Evolutionary conservation across 1,139 yeast species (phyloP).

Genomic region (Yamadazyma atmosphaerica): DNA sequence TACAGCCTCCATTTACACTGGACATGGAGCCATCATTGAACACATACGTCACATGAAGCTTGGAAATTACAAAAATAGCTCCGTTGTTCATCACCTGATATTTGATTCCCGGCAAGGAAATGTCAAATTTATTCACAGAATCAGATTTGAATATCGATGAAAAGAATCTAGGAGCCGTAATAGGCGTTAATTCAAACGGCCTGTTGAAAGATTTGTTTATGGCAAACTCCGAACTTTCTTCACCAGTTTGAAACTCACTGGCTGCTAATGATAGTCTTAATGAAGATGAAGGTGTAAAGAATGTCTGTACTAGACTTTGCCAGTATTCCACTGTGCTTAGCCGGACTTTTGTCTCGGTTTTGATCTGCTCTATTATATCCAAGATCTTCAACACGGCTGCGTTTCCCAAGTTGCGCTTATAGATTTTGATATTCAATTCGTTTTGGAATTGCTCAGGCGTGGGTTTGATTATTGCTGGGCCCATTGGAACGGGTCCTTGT

Average conservation of each 20-base stretch:
- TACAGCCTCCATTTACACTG: conserved; percentile 57
- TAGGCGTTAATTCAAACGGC: conserved; percentile 63
- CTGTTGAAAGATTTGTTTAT: conserved; percentile 22
- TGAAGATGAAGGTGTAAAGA: conserved; percentile 34
- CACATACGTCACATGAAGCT: conserved; percentile 53
- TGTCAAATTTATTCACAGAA: conserved; percentile 51
- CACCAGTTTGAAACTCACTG: conserved; percentile 1
- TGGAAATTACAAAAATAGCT: conserved; percentile 60
- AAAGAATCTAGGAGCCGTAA: conserved; percentile 68
- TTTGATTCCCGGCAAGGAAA: conserved; percentile 62
- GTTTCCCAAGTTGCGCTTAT: conserved; percentile 44
- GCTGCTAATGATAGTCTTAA: conserved; percentile 28
- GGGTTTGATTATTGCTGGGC: background rate
- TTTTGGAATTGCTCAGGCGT: conserved; percentile 26
- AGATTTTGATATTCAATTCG: conserved; percentile 37
- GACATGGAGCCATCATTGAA: conserved; percentile 72
- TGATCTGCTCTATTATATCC: conserved; percentile 38
- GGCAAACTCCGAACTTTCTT: conserved; percentile 2
- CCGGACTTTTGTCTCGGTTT: conserved; percentile 32
- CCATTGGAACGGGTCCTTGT: conserved; percentile 1
- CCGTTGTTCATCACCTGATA: conserved; percentile 71
- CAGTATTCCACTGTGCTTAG: conserved; percentile 36
- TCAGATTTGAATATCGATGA: conserved; percentile 53
- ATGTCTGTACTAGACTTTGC: conserved; percentile 37
- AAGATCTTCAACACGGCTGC: conserved; percentile 45